Evolutionary conservation across 2,329 filamentous ascomycete genomes (phyloP).

Genomic region (Fusarium nurragi): DNA sequence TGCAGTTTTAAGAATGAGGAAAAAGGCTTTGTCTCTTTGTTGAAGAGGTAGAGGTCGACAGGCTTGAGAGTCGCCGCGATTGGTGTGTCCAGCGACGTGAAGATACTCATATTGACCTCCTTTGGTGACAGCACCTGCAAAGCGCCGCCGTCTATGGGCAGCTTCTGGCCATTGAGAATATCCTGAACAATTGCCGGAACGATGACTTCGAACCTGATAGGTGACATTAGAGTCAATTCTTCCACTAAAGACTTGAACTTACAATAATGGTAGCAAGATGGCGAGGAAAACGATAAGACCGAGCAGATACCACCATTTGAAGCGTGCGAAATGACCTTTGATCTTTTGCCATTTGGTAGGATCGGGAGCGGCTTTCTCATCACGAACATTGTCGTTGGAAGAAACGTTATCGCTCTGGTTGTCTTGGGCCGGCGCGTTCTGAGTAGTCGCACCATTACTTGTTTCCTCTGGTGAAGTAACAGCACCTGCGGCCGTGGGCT

Average conservation of each 20-base stretch:
- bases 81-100: conserved; percentile 52
- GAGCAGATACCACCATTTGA: conserved; percentile 57
- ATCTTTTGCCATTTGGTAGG: conserved; percentile 49
- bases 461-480: not conserved
- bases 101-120: conserved; percentile 49
- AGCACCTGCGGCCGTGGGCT: not conserved
- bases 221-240: not conserved
- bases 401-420: conserved; percentile 20
- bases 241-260: conserved; percentile 37
- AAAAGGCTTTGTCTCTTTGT: conserved; percentile 45
- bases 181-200: conserved; percentile 58
- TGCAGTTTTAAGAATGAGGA: conserved; percentile 38
- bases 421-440: not conserved
- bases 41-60: conserved; percentile 53
- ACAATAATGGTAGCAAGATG: conserved; percentile 59
- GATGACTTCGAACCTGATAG: conserved; percentile 55
- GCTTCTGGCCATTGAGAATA: conserved; percentile 54
- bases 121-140: conserved; percentile 49
- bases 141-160: conserved; percentile 52
- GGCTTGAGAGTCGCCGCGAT: conserved; percentile 52
- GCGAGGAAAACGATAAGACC: conserved; percentile 53
- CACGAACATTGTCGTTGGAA: conserved; percentile 25
- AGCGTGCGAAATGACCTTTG: conserved; percentile 54
- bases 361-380: conserved; percentile 14
- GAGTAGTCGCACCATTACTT: not conserved